Base-by-base conservation (phyloP, 495 filamentous ascomycete species). In the Penicilliopsis zonata region DNA sequence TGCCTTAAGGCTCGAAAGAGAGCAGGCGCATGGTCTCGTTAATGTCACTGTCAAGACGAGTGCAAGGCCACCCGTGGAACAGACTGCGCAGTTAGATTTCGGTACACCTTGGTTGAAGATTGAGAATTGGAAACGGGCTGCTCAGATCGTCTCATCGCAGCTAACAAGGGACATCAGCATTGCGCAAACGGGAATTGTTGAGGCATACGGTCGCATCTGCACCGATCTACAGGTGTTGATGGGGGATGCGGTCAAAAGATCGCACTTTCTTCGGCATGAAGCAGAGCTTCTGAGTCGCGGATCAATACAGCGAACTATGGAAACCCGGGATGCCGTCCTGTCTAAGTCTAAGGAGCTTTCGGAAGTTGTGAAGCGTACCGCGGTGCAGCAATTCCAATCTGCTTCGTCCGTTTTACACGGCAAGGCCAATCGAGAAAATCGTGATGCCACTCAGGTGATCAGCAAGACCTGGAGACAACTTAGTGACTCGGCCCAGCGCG, bases 71-170 rank as follows among this genome's bases (percentile, higher is more conserved):
- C 48, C 57, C n/a, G 35, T 71, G 23, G 55, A 63, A n/a, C 62
- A 79, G 47, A 66, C 46, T 9, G 63, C 70, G 10, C 46, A 60
- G 15, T 52, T 77, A 25, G 72, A 75, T 41, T 70, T 80, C 42
- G 74, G 76, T n/a, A 69, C 62, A 2, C 68, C 67, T 10, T 78
- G 73, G 72, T 47, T 75, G 33, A 74, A 72, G 41, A 53, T 73
- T 37, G 58, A 59, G 24, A 66, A 63, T 13, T 76, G 73, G 71
- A 70, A 64, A 38, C 57, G 61, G 34, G 67, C 63, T 18, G 69
- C 58, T 5, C 56, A 50, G 0, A 37, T 34, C 12, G 40, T 69
- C 13, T 61, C 58, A 22, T 55, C 61, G 10, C 52, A 65, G 18
- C 35, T 71, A 18, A 44, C 54, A 24, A 53, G 43, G 26, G 61